Conservation (phyloP, 495 filamentous ascomycete species). For the Recurvomyces mirabilis region DNA sequence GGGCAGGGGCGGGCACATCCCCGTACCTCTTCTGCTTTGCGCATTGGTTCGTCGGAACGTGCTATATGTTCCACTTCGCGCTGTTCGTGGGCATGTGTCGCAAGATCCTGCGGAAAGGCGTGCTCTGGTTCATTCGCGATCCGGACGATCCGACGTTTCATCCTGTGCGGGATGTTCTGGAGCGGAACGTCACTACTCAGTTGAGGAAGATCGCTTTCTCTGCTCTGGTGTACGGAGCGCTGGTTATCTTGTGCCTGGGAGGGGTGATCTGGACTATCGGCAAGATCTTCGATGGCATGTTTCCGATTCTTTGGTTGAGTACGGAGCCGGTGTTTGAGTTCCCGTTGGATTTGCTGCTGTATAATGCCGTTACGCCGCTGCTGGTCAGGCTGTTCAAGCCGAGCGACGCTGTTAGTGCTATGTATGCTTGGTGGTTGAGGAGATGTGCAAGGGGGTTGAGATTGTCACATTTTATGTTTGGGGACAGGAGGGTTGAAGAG, state of each 20-base stretch:
- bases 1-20: slow-evolving; percentile 61
- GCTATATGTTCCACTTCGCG: slow-evolving; percentile 99
- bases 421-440: slow-evolving; percentile 96
- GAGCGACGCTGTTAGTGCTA: slow-evolving; percentile 63
- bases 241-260: slow-evolving; percentile 87
- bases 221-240: slow-evolving; percentile 84
- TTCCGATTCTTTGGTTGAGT: slow-evolving; percentile 87
- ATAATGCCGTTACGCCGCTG: slow-evolving; percentile 87
- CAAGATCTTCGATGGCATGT: slow-evolving; percentile 50
- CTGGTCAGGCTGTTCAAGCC: slow-evolving; percentile 73
- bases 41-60: slow-evolving; percentile 97
- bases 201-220: slow-evolving; percentile 93
- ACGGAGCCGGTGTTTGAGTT: slow-evolving; percentile 88
- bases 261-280: slow-evolving; percentile 91
- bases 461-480: slow-evolving; percentile 86
- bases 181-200: slow-evolving; percentile 84
- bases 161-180: slow-evolving; percentile 90
- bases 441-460: slow-evolving; percentile 69
- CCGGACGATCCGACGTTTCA: slow-evolving; percentile 98
- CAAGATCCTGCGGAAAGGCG: slow-evolving; percentile 88
- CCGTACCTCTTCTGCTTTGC: slow-evolving; percentile 86
- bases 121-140: slow-evolving; percentile 96
- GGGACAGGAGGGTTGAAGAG: slow-evolving; percentile 67
- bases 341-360: slow-evolving; percentile 86
- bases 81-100: slow-evolving; percentile 98